phyloP scores from a whole-genome alignment of 139 green algal genomes.

The Monoraphidium neglectum region DNA sequence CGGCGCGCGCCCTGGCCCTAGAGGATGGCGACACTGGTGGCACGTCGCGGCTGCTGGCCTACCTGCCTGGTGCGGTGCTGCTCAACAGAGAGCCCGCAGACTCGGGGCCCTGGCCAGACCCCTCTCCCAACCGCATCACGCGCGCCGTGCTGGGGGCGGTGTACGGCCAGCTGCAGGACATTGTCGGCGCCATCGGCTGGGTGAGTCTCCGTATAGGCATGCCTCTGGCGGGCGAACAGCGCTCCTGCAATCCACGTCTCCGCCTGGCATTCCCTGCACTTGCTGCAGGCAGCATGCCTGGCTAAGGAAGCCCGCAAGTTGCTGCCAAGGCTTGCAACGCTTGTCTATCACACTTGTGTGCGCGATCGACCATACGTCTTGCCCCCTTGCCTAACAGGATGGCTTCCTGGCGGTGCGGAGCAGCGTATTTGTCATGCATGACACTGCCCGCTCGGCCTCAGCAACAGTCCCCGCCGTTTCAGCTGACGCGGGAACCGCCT shows the following conservation, averaged over 20 bases:
- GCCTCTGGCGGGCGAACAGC: too few species aligned
- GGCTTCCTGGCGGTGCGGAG: conserved; percentile 41
- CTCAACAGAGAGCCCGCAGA: conserved; percentile 47
- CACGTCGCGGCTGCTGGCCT: conserved; percentile 27
- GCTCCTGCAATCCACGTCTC: too few species aligned
- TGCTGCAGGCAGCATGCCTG: too few species aligned
- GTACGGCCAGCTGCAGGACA: conserved; percentile 50
- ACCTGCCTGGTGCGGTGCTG: conserved; percentile 36
- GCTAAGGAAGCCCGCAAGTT: too few species aligned
- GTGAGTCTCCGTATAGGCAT: too few species aligned
- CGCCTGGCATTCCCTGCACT: too few species aligned
- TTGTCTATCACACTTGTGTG: too few species aligned
- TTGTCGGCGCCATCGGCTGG: conserved; percentile 9
- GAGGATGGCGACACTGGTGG: conserved; percentile 16
- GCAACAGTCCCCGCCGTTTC: neutral
- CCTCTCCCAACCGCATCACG: conserved; percentile 39
- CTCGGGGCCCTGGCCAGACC: conserved; percentile 28
- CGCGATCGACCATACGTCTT: too few species aligned
- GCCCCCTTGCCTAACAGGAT: too few species aligned
- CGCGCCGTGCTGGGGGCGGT: conserved; percentile 41
- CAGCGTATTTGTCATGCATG: conserved; percentile 54
- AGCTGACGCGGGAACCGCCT: too few species aligned
- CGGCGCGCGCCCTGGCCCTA: neutral
- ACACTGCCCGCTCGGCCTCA: neutral
- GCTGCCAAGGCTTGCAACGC: too few species aligned